Evolutionary conservation across 2,329 filamentous ascomycete genomes (phyloP).

Genomic region (Paracoccidioides brasiliensis): DNA sequence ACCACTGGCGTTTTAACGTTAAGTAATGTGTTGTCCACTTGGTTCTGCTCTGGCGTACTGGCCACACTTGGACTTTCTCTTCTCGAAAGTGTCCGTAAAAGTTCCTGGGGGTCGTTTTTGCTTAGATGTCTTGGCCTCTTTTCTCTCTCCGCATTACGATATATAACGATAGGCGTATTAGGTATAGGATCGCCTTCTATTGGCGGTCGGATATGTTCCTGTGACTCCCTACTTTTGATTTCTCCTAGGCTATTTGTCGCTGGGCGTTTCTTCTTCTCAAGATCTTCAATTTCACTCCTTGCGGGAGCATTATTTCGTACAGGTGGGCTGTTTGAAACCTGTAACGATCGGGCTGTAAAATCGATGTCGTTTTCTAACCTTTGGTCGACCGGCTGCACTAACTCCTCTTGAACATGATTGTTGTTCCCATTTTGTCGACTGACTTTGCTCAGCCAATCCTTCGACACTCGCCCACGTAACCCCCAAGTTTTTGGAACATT

Average conservation of each 20-base stretch:
- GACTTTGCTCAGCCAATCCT: slow-evolving; percentile 25
- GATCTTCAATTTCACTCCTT: slow-evolving; percentile 15
- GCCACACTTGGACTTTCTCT: slow-evolving; percentile 22
- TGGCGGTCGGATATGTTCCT: slow-evolving; percentile 10
- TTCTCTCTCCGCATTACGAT: slow-evolving; percentile 20
- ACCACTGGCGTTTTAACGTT: slow-evolving; percentile 34
- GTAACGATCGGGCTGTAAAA: slow-evolving; percentile 17
- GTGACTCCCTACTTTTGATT: slow-evolving; percentile 5
- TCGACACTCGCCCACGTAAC: slow-evolving; percentile 18
- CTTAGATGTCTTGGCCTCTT: slow-evolving; percentile 19
- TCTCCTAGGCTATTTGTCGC: slow-evolving; percentile 12
- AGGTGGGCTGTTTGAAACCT: slow-evolving; percentile 21
- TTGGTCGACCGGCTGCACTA: slow-evolving; percentile 10
- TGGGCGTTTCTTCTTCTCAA: slow-evolving; percentile 12
- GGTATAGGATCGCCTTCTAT: slow-evolving; percentile 20
- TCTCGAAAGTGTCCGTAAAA: slow-evolving; percentile 31
- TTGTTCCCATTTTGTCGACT: slow-evolving; percentile 14
- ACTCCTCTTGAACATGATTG: slow-evolving; percentile 9
- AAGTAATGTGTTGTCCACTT: slow-evolving; percentile 18
- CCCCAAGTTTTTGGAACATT: slow-evolving; percentile 30
- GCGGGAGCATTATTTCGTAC: slow-evolving; percentile 15
- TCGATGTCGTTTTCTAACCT: slow-evolving; percentile 17
- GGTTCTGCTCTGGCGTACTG: slow-evolving; percentile 25
- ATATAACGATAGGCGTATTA: slow-evolving; percentile 28
- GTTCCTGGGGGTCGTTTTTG: slow-evolving; percentile 28